Conservation (phyloP, 106 monocot species). For the Allium cepa region DNA sequence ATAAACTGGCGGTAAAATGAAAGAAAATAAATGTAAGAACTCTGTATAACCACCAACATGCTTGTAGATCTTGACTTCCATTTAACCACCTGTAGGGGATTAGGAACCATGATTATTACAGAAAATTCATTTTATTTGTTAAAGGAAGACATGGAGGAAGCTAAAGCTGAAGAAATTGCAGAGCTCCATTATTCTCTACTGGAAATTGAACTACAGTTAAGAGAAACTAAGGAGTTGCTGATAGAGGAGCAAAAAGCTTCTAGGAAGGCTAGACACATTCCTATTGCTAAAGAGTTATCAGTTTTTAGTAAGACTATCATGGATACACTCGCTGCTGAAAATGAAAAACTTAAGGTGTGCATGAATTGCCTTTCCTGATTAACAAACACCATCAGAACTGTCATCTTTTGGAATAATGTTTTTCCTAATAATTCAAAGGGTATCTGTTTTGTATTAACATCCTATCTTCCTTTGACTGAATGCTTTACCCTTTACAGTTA, state of each 20-base stretch:
- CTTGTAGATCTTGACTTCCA: too few relatives aligned
- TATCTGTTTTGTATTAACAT: too few relatives aligned
- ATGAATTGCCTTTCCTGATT: too few relatives aligned
- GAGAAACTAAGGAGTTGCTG: slow-evolving; percentile 30
- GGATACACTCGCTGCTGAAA: slow-evolving; percentile 63
- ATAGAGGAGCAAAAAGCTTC: slow-evolving; percentile 25
- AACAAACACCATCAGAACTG: too few relatives aligned
- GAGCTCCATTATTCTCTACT: slow-evolving; percentile 43
- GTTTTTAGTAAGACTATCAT: slow-evolving; percentile 47
- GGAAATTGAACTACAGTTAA: slow-evolving; percentile 25
- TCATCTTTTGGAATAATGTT: too few relatives aligned
- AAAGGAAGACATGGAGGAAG: slow-evolving; percentile 63
- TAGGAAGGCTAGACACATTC: slow-evolving; percentile 20
- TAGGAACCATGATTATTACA: too few relatives aligned
- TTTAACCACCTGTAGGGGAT: too few relatives aligned
- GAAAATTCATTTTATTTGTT: background rate
- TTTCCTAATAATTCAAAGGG: background rate
- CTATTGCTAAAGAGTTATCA: slow-evolving; percentile 29
- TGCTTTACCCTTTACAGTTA: too few relatives aligned
- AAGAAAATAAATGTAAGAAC: too few relatives aligned
- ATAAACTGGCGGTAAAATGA: too few relatives aligned
- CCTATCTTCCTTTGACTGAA: too few relatives aligned
- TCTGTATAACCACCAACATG: too few relatives aligned
- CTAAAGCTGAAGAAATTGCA: slow-evolving; percentile 60
- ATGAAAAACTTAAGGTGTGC: slow-evolving; percentile 1